These are phyloP conservation scores for Arthrobotrys musiformis DNA, from an alignment of 2,329 filamentous ascomycete species.

Conservation along the genomic window DNA sequence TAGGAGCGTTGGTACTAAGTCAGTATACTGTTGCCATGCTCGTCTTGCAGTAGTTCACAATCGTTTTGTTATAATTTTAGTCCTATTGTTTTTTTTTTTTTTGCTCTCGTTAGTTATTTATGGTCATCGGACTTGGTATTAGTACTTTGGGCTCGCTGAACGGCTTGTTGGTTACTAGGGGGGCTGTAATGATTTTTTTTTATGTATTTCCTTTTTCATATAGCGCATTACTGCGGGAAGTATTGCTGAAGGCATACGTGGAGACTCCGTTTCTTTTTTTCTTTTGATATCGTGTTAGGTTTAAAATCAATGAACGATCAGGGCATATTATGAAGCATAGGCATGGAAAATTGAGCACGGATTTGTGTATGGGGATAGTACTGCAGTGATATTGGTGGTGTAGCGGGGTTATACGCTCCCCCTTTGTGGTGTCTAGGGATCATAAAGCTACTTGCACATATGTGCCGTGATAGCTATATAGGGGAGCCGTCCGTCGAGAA, in stretches of 20 bases:
- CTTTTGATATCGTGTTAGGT: slow-evolving; percentile 5
- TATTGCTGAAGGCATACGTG: neutral
- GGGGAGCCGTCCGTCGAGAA: too few relatives aligned
- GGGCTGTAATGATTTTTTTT: slow-evolving; percentile 9
- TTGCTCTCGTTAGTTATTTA: too few relatives aligned
- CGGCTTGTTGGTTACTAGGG: neutral
- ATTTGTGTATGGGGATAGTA: too few relatives aligned
- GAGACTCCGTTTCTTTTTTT: neutral
- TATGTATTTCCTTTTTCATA: neutral
- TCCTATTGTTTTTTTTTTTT: slow-evolving; percentile 1
- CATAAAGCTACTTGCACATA: too few relatives aligned
- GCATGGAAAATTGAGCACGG: neutral
- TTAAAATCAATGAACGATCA: neutral
- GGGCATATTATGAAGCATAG: neutral
- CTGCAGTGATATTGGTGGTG: too few relatives aligned
- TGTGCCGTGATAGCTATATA: too few relatives aligned
- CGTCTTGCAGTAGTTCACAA: neutral
- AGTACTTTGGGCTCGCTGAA: neutral
- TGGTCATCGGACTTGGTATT: neutral
- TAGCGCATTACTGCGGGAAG: slow-evolving; percentile 7
- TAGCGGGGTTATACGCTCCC: too few relatives aligned
- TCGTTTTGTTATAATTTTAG: neutral
- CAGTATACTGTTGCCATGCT: neutral
- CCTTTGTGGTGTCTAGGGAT: too few relatives aligned
- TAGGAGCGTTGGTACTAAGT: neutral